These are phyloP conservation scores for Sphagnum magellanicum DNA, from an alignment of 228 moss, liverwort and hornwort species.

Conservation along the genomic window DNA sequence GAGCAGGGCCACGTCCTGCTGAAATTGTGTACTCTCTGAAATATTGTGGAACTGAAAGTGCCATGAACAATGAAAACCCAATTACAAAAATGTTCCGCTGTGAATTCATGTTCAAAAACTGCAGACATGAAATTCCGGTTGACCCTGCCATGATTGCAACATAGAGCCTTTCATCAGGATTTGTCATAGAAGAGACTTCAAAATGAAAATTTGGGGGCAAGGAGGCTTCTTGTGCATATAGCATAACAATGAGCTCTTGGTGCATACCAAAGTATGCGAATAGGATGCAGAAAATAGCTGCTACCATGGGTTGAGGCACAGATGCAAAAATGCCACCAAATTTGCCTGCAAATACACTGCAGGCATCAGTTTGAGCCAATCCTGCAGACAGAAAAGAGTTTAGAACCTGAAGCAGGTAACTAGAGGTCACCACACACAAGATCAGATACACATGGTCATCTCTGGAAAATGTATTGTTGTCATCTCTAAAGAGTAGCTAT, in stretches of 20 bases:
- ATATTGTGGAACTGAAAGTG: slow-evolving; percentile 85
- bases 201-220: no score
- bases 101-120: slow-evolving; percentile 81
- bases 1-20: slow-evolving; percentile 67
- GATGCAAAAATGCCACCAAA: slow-evolving; percentile 93
- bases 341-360: slow-evolving; percentile 28
- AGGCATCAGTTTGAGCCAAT: background rate
- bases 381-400: slow-evolving; percentile 14
- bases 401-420: no score
- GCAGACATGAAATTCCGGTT: slow-evolving; percentile 74
- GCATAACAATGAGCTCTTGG: background rate
- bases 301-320: slow-evolving; percentile 73
- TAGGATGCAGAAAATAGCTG: slow-evolving; percentile 71
- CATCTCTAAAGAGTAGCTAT: no score
- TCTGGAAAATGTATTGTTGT: no score
- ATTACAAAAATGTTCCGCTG: slow-evolving; percentile 77
- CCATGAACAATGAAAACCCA: slow-evolving; percentile 79
- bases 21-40: slow-evolving; percentile 64
- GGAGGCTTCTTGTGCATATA: background rate
- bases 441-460: no score
- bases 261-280: slow-evolving; percentile 66
- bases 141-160: slow-evolving; percentile 33
- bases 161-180: background rate
- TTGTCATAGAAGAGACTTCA: no score
- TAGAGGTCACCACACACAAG: no score